These are phyloP conservation scores for Corynascus novoguineensis DNA, from an alignment of 495 filamentous ascomycete genomes.

Conservation along the genomic window DNA sequence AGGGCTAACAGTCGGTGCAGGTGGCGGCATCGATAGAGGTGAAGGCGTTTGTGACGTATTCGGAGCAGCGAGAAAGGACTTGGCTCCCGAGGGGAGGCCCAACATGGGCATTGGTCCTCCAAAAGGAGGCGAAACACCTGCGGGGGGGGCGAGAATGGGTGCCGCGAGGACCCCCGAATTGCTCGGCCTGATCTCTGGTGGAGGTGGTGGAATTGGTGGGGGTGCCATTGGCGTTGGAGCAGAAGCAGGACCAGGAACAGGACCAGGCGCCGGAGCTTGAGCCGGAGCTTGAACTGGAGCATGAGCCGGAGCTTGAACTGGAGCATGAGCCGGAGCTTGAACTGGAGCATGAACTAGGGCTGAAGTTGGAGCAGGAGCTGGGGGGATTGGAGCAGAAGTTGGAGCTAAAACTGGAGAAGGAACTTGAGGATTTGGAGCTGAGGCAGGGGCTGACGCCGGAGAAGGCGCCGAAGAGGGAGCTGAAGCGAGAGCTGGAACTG, in stretches of 20 bases:
- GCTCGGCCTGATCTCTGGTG: slow-evolving; percentile 30
- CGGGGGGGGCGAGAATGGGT: slow-evolving; percentile 34
- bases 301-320: not conserved
- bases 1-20: slow-evolving; percentile 11
- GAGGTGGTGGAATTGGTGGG: slow-evolving; percentile 24
- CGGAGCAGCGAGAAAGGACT: slow-evolving; percentile 40
- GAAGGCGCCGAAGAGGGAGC: not conserved
- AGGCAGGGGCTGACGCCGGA: not conserved
- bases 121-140: slow-evolving; percentile 17
- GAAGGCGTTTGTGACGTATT: slow-evolving; percentile 40
- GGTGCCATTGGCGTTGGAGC: slow-evolving; percentile 24
- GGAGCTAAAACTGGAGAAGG: too few species aligned
- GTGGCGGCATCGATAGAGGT: slow-evolving; percentile 30
- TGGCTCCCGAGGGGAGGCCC: slow-evolving; percentile 19
- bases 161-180: slow-evolving; percentile 40
- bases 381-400: slow-evolving; percentile 10
- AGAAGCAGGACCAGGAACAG: not conserved
- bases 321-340: not conserved
- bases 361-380: slow-evolving; percentile 14
- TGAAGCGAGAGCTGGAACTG: not conserved
- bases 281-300: too few species aligned
- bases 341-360: slow-evolving; percentile 9
- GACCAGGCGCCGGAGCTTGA: too few species aligned
- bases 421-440: too few species aligned
- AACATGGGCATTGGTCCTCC: slow-evolving; percentile 23